phyloP scores from a whole-genome alignment of 352 stramenopile genomes.

The Halophytophthora batemanensis region DNA sequence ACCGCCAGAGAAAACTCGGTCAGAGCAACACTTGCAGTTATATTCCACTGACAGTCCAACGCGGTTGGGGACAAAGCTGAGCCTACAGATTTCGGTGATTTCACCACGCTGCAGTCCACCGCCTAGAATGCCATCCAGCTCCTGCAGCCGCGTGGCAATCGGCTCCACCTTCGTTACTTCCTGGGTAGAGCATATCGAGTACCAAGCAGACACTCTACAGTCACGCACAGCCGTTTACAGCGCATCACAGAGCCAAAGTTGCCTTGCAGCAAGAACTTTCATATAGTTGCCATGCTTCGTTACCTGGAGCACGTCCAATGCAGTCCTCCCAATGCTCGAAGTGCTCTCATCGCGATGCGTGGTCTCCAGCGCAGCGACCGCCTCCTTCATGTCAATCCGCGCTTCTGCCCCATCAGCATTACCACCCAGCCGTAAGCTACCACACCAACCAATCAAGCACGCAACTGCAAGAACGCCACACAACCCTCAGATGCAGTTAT shows the following conservation, averaged over 20 bases:
- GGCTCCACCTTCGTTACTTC: slow-evolving; percentile 23
- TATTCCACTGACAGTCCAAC: neutral
- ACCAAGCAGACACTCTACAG: neutral
- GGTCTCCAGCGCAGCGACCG: slow-evolving; percentile 28
- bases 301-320: slow-evolving; percentile 47
- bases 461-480: neutral
- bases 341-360: slow-evolving; percentile 2
- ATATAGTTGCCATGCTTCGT: neutral
- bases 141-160: slow-evolving; percentile 41
- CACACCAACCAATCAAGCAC: neutral
- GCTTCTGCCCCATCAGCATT: slow-evolving; percentile 24
- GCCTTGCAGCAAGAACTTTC: no score
- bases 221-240: neutral
- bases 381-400: slow-evolving; percentile 37
- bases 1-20: neutral
- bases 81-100: slow-evolving; percentile 75
- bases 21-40: neutral
- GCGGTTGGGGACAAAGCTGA: neutral
- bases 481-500: neutral
- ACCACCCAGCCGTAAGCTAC: no score
- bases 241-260: neutral
- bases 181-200: slow-evolving; percentile 12
- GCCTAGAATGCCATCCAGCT: slow-evolving; percentile 56
- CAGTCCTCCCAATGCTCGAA: slow-evolving; percentile 31
- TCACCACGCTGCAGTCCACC: slow-evolving; percentile 66